Conservation (phyloP, 202 grass and related monocot species). For the Carex arenaria region DNA sequence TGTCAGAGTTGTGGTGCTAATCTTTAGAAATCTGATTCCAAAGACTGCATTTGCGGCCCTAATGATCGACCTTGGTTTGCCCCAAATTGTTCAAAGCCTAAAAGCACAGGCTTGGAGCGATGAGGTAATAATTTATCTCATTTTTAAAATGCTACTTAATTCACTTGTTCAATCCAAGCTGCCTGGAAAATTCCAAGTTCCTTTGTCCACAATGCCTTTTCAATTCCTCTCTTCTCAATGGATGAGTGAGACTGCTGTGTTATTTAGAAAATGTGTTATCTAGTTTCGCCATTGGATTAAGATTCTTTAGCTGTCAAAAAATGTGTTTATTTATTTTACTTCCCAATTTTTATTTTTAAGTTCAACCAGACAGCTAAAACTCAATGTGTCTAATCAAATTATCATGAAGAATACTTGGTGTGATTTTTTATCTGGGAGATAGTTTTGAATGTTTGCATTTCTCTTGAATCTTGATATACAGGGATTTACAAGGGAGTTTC, state of each 20-base stretch:
- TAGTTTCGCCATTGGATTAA: neutral
- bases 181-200: neutral
- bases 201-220: neutral
- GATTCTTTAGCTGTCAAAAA: neutral
- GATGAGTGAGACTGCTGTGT: neutral
- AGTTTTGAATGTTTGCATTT: conserved; percentile 1
- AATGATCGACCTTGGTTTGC: conserved; percentile 97
- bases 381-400: neutral
- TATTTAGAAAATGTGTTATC: neutral
- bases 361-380: neutral
- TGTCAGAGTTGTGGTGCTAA: conserved; percentile 86
- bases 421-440: neutral
- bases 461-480: neutral
- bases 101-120: conserved; percentile 97
- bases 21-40: conserved; percentile 69
- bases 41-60: conserved; percentile 83
- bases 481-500: neutral
- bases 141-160: neutral
- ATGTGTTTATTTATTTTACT: neutral
- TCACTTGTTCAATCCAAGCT: neutral
- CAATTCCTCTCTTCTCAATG: neutral
- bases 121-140: conserved; percentile 48
- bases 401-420: neutral
- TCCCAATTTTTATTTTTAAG: neutral
- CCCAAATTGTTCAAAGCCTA: conserved; percentile 79